Conservation (phyloP, 2,329 filamentous ascomycete species). For the Cordyceps javanica region DNA sequence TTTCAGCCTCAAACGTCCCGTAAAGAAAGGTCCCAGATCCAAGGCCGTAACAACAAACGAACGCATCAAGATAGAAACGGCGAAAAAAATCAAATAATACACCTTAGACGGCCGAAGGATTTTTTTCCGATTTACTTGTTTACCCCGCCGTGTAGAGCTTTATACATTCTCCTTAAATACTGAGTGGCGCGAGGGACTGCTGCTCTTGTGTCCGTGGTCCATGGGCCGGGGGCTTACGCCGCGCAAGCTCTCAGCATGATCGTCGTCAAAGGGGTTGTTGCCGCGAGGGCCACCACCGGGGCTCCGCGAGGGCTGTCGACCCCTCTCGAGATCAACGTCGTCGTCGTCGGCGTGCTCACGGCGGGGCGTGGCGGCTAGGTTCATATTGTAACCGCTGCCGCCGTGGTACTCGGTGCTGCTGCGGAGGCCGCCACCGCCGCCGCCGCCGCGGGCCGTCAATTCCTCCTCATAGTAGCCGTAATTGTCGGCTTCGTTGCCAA, state of each 20-base stretch:
- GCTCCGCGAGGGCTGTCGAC: constrained; percentile 34
- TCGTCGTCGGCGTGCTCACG: constrained; percentile 25
- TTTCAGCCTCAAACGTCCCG: background rate
- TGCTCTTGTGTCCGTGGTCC: constrained; percentile 34
- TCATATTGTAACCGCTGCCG: constrained; percentile 43
- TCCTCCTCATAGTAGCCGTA: constrained; percentile 69
- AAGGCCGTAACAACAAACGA: background rate
- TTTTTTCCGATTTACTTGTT: no score
- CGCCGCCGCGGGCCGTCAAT: constrained; percentile 32
- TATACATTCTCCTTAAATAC: constrained; percentile 66
- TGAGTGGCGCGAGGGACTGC: constrained; percentile 40
- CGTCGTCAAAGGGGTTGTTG: constrained; percentile 66
- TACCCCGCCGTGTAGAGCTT: background rate
- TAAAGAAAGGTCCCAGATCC: background rate
- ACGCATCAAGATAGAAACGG: background rate
- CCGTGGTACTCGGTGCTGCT: constrained; percentile 26
- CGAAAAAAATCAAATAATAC: background rate
- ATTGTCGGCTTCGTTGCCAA: constrained; percentile 64
- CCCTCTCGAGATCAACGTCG: constrained; percentile 24
- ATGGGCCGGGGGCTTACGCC: constrained; percentile 75
- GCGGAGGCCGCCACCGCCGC: constrained; percentile 19
- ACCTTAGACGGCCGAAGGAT: no score
- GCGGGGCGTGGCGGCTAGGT: constrained; percentile 34
- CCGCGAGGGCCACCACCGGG: constrained; percentile 30
- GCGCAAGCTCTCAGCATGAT: constrained; percentile 53